Conservation (phyloP, 129 eudicot species). For the Tanacetum coccineum region DNA sequence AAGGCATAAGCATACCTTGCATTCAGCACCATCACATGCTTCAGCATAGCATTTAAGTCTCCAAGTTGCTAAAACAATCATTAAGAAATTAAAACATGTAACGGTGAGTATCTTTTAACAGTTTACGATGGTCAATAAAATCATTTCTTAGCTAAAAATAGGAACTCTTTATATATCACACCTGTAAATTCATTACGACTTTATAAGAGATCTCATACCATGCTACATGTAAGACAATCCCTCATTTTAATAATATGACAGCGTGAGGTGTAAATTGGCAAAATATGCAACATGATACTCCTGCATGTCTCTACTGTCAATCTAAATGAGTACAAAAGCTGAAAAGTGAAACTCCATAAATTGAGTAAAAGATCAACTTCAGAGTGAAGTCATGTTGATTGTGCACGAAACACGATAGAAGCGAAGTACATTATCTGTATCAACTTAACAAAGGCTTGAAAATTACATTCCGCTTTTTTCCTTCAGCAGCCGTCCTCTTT, state of each 20-base stretch:
- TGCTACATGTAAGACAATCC: too few relatives aligned
- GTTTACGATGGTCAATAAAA: slow-evolving; percentile 7
- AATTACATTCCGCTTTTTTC: slow-evolving; percentile 37
- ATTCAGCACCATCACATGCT: too few relatives aligned
- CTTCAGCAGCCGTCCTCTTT: slow-evolving; percentile 59
- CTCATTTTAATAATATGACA: too few relatives aligned
- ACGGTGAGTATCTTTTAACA: too few relatives aligned
- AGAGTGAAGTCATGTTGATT: slow-evolving; percentile 3
- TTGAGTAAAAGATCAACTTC: slow-evolving; percentile 15
- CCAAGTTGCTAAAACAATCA: too few relatives aligned
- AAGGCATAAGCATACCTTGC: too few relatives aligned
- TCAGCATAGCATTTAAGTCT: too few relatives aligned
- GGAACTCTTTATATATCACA: not conserved
- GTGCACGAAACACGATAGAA: slow-evolving; percentile 14
- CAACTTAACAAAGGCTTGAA: slow-evolving; percentile 1
- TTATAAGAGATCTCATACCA: too few relatives aligned
- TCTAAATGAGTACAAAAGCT: slow-evolving; percentile 4
- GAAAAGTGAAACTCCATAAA: not conserved
- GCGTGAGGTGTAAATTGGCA: too few relatives aligned
- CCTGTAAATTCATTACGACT: too few relatives aligned
- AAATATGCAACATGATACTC: too few relatives aligned
- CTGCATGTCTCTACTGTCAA: not conserved
- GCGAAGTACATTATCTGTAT: slow-evolving; percentile 1
- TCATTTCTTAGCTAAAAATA: not conserved
- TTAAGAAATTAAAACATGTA: too few relatives aligned